Conservation (phyloP, 2,329 filamentous ascomycete species). For the Exophiala bonariae region DNA sequence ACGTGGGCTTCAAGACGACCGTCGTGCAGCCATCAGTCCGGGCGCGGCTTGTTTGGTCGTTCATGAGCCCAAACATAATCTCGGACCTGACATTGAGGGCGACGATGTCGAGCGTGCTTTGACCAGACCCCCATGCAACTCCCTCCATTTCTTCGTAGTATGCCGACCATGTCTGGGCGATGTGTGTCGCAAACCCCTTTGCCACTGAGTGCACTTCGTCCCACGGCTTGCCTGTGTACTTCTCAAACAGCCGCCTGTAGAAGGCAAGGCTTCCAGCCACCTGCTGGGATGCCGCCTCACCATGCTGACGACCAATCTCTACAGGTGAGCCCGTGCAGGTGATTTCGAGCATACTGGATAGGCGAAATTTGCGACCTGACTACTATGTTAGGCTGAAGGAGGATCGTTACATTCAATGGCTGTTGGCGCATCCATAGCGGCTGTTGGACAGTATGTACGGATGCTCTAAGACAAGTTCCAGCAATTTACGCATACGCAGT, state of each 20-base stretch:
- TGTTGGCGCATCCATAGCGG: no score
- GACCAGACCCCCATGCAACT: conserved; percentile 52
- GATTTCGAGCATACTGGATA: not conserved
- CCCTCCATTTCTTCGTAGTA: conserved; percentile 39
- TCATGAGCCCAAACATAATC: conserved; percentile 57
- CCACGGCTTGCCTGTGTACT: conserved; percentile 42
- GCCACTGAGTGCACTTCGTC: conserved; percentile 44
- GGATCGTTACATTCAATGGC: no score
- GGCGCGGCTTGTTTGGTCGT: conserved; percentile 8
- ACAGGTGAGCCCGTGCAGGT: not conserved
- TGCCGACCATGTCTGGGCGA: conserved; percentile 32
- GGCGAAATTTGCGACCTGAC: no score
- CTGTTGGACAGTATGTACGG: no score
- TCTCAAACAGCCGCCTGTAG: conserved; percentile 13
- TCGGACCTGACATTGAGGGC: conserved; percentile 61
- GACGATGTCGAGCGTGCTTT: conserved; percentile 51
- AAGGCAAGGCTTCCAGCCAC: conserved; percentile 7
- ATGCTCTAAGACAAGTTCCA: no score
- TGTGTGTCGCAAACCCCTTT: conserved; percentile 37
- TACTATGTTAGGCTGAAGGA: no score
- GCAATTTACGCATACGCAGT: no score
- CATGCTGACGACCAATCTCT: conserved; percentile 4
- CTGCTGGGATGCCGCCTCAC: conserved; percentile 2
- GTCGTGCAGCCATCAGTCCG: conserved; percentile 55
- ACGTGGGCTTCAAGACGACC: conserved; percentile 47